Evolutionary conservation across 352 stramenopile species (phyloP), one percentile per base, ranked within the genome.

Genomic region (Phytophthora cactorum): DNA sequence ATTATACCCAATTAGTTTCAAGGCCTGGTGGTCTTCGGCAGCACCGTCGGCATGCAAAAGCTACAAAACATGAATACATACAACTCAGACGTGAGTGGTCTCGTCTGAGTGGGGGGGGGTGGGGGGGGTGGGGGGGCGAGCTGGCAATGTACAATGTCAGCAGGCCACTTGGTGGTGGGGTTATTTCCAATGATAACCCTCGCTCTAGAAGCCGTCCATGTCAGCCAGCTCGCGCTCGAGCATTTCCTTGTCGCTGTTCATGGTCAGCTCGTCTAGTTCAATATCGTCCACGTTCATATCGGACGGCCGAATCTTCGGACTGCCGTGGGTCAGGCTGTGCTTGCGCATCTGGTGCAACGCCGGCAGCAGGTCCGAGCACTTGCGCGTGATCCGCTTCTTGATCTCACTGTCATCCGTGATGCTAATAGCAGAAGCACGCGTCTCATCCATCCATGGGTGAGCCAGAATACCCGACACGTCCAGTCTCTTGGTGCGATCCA

Each of bases 361-460:
- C 17, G 81, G 83, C 52, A 89, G 63, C 62, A 93, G 47, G 43
- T 92, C 81, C 39, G 86, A 93, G 36, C 72, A 79, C 49, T 79
- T 79, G 47, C 72, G 67, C 14, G 63, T 73, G 43, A 81, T 71
- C 64, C 71, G 32, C 73, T 77, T 59, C 54, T 54, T 50, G 7
- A 34, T 22, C 29, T 79, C 70, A n/a, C 75, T 76, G 46, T 78
- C 77, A 28, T 74, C 69, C 27, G 62, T 70, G 31, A 66, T 57
- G 10, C 69, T 71, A n/a, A 69, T 52, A 15, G 34, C 22, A 29
- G 72, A 76, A 32, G 67, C 62, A 10, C 52, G 58, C 0, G 44
- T 71, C 22, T 77, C 69, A 29, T 81, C 81, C 83, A 97, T 96
- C 90, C 91, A 97, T 27, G 82, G 74, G 55, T 98, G 89, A 6